phyloP scores from a whole-genome alignment of 441 rosid species.

The Hura crepitans region DNA sequence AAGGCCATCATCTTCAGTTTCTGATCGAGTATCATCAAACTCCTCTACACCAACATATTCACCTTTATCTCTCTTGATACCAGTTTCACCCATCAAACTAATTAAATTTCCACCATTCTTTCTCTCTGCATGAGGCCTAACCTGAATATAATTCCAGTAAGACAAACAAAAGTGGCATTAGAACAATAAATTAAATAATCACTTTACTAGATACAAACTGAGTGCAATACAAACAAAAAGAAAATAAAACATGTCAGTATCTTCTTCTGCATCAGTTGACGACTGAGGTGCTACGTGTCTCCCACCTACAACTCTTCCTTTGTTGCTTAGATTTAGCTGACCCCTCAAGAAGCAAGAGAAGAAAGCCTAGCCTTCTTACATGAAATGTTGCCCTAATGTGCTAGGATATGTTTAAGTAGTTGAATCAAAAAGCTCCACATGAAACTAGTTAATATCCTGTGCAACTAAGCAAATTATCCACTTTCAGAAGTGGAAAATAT shows the following conservation, averaged over 20 bases:
- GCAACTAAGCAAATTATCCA: too few species aligned
- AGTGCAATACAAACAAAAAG: neutral
- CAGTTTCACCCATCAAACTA: slow-evolving; percentile 26
- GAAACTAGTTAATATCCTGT: neutral
- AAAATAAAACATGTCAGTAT: neutral
- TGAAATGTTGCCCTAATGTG: neutral
- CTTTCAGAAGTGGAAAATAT: neutral
- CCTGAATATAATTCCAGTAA: slow-evolving; percentile 28
- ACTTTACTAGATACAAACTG: neutral
- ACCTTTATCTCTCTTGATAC: slow-evolving; percentile 46
- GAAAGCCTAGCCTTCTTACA: neutral
- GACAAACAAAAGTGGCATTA: slow-evolving; percentile 12
- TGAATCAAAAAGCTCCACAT: neutral
- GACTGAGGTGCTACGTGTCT: neutral
- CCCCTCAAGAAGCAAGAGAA: neutral
- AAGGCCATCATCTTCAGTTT: slow-evolving; percentile 60
- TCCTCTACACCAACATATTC: slow-evolving; percentile 61
- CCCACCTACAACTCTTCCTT: neutral
- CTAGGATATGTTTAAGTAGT: slow-evolving; percentile 1
- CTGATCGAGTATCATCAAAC: slow-evolving; percentile 31
- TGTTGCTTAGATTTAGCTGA: neutral
- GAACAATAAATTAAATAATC: neutral
- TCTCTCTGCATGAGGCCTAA: slow-evolving; percentile 21
- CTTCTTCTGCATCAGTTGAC: neutral
- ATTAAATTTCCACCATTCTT: slow-evolving; percentile 17